phyloP scores from a whole-genome alignment of 2,329 filamentous ascomycete species.

The Alternaria angustiovoidea region DNA sequence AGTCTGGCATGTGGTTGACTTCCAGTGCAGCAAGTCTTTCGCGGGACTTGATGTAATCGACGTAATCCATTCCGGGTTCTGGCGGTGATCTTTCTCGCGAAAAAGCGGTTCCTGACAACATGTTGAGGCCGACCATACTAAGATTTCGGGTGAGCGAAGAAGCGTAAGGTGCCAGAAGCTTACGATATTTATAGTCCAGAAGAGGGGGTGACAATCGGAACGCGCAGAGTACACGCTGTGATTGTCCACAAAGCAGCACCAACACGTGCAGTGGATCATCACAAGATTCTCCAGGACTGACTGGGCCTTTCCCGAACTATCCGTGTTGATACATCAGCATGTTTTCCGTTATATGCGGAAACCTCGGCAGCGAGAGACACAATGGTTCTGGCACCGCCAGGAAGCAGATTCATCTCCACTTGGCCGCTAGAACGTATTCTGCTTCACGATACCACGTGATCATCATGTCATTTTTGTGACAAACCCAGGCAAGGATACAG shows the following conservation, averaged over 20 bases:
- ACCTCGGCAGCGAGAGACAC: background rate
- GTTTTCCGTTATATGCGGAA: no score
- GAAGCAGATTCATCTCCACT: background rate
- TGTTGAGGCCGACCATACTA: no score
- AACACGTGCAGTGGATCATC: background rate
- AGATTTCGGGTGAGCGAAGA: rapidly evolving
- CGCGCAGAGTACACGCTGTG: background rate
- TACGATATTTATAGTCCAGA: background rate
- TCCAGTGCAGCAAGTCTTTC: no score
- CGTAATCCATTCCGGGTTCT: no score
- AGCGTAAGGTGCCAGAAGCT: background rate
- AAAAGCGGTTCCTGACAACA: no score
- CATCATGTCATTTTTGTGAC: background rate
- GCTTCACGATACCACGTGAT: background rate
- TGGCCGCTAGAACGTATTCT: no score
- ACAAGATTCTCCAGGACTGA: background rate
- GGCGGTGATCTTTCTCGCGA: no score
- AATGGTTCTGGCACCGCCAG: background rate
- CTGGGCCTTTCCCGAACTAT: background rate
- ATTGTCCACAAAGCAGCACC: background rate
- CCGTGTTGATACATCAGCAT: background rate
- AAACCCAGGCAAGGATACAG: background rate
- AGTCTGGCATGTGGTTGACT: no score
- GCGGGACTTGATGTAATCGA: no score
- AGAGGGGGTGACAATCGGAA: no score